Evolutionary conservation across 1,284 basidiomycete genomes (phyloP).

Genomic region (Pterulicium gracile): DNA sequence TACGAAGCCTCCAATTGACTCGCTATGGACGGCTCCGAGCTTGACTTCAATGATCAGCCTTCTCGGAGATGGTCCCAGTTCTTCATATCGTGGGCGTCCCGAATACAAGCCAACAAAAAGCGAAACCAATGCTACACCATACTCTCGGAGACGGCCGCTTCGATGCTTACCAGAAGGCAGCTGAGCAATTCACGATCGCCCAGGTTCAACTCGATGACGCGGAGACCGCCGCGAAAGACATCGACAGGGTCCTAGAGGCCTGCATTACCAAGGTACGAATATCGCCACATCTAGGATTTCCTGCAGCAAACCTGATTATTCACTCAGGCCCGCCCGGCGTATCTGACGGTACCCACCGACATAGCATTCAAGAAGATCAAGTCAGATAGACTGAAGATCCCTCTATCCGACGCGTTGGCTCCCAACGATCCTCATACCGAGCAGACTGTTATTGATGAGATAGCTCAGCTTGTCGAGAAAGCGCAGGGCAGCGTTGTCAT

Average conservation of each 20-base stretch:
- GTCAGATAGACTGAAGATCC: conserved; percentile 49
- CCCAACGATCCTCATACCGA: conserved; percentile 53
- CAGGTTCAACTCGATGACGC: conserved; percentile 51
- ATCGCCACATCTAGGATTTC: background rate
- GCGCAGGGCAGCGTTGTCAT: conserved; percentile 63
- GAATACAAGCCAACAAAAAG: conserved; percentile 61
- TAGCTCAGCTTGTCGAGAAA: conserved; percentile 50
- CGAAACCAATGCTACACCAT: conserved; percentile 68
- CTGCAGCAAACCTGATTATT: background rate
- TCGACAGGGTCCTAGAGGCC: conserved; percentile 72
- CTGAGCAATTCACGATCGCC: conserved; percentile 66
- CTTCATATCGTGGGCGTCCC: conserved; percentile 89
- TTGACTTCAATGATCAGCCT: conserved; percentile 38
- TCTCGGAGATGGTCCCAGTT: conserved; percentile 85
- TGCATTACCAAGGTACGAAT: conserved; percentile 53
- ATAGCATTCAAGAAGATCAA: conserved; percentile 66
- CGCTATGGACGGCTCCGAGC: too few relatives aligned
- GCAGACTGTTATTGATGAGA: conserved; percentile 65
- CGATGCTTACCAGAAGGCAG: conserved; percentile 72
- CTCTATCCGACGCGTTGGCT: conserved; percentile 41
- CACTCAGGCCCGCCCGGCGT: conserved; percentile 71
- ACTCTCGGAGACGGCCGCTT: conserved; percentile 82
- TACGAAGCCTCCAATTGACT: conserved; percentile 15
- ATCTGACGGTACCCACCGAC: conserved; percentile 84
- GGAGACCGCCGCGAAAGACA: conserved; percentile 50